Evolutionary conservation across 2,329 filamentous ascomycete genomes (phyloP), one percentile per base, ranked within the genome.

Genomic region (Ploettnerulaceae sp.): DNA sequence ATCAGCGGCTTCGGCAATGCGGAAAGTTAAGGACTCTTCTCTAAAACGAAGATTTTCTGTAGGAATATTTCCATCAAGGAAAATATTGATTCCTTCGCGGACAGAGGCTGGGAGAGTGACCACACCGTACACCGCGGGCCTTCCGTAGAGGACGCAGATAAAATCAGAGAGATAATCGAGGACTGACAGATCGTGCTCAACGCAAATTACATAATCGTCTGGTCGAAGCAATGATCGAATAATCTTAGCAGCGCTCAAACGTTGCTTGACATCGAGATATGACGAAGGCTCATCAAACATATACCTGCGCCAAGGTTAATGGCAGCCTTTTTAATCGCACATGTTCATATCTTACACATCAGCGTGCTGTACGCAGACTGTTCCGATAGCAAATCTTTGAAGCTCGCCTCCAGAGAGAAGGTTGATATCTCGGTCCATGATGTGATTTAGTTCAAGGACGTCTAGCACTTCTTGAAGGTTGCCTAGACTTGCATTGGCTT

Each of bases 281-380:
- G 93, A 98, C 31, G 91, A 97, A 14, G 94, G 94, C 74, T 98
- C 93, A 69, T 98, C 93, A 63, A 98, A 98, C 93, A 98, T 97
- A 77, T 98, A 98, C 8, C 72, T 79, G 17, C 21, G 8, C 31
- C 7, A 22, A 22, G 4, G 18, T 50, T 31, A 47, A 39, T 14
- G 5, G 4, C 7, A 29, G 11, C 2, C 14, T 9, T 18, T 7
- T 14, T 25, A 4, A 9, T 4, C 41, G 14, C 5, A 39, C 3
- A 9, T 14, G 7, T 25, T 25, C 2, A 21, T 2, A 29, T 28
- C 75, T 64, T 73, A 81, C 72, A 95, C 89, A 67, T 98, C 93
- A 58, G 91, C 91, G 63, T 95, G 82, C 68, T 97, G 91, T 17
- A 97, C 90, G 63, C 90, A 95, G 54, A 95, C 89, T 41, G 91